Conservation (phyloP, 495 filamentous ascomycete genomes). For the Chaetomium tenue region DNA sequence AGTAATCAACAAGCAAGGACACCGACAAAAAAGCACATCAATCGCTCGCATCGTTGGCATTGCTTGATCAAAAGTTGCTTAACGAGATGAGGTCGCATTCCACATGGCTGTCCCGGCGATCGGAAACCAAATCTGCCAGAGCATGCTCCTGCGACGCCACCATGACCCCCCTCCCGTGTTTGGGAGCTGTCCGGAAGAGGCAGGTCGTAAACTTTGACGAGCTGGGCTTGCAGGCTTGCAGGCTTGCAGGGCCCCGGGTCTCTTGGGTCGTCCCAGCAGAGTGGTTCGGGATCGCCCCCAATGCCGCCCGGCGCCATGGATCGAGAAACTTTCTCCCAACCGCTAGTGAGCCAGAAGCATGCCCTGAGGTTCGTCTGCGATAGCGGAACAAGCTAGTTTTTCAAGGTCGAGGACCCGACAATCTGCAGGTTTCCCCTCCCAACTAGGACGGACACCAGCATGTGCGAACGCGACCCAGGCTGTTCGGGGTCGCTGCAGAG, state of each 20-base stretch:
- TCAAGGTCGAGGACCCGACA: neutral
- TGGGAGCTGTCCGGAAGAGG: conserved; percentile 20
- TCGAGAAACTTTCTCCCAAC: conserved; percentile 13
- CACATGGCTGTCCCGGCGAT: conserved; percentile 11
- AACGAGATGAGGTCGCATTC: conserved; percentile 11
- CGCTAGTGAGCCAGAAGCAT: neutral
- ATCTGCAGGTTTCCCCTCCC: neutral
- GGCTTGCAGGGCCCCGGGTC: conserved; percentile 7
- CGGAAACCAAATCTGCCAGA: conserved; percentile 10
- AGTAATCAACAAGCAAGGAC: neutral
- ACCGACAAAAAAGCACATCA: neutral
- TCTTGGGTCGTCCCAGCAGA: conserved; percentile 19
- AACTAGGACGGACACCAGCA: neutral
- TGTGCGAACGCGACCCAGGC: neutral
- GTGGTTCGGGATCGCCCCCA: conserved; percentile 26
- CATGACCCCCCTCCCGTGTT: neutral
- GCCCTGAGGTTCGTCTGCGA: neutral
- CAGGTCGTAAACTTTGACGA: conserved; percentile 16
- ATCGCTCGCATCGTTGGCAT: neutral
- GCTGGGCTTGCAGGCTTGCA: conserved; percentile 11
- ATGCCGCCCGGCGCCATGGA: conserved; percentile 20
- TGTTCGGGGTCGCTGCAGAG: neutral
- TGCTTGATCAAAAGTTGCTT: neutral
- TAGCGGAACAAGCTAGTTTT: neutral
- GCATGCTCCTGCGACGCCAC: conserved; percentile 10